Evolutionary conservation across 2,329 filamentous ascomycete species (phyloP), one percentile per base, ranked within the genome.

Genomic region (Pyrenophora tritici-repentis): DNA sequence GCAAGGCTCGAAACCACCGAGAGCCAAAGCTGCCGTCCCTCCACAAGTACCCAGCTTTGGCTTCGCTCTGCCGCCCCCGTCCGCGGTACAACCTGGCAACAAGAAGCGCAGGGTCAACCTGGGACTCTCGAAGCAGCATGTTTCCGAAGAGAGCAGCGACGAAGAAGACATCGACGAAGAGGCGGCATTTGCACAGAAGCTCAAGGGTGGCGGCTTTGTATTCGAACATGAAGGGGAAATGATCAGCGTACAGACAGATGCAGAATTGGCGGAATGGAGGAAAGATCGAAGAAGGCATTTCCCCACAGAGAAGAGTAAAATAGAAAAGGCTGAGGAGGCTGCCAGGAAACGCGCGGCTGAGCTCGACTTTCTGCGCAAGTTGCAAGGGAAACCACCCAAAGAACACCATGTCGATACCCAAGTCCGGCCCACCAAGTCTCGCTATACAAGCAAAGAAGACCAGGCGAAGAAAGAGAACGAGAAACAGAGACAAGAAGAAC

Each of bases 191-290:
- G 61, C 59, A 12, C 59, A 75, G 69, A 66, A 62, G 26, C 39
- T 61, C 14, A 60, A 76, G 81, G 50, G 80, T 71, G 45, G 82
- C 82, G 61, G 82, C 78, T 85, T 82, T 26, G 75, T 77, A 29
- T 80, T 87, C 56, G 81, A 83, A 48, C 83, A 84, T 61, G 78
- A 79, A 58, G 82, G 82, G n/a, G 71, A 79, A 62, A 78, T 81
- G 37, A 69, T 81, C 3, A 80, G 76, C 0, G 69, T 87, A 18
- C 77, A 79, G 46, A 79, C 79, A 6, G 70, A 80, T 13, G 83
- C 83, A 51, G 91, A 97, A 66, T 81, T 97, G 47, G 82, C 85
- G 18, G 83, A 85, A 6, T 97, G 91, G 85, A 84, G 95, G 56
- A 85, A 85, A 42, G 91, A 96, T 72, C 85, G 93, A 52, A 88